Conservation (phyloP, 768 basidiomycete species). For the Suillus alpinus region DNA sequence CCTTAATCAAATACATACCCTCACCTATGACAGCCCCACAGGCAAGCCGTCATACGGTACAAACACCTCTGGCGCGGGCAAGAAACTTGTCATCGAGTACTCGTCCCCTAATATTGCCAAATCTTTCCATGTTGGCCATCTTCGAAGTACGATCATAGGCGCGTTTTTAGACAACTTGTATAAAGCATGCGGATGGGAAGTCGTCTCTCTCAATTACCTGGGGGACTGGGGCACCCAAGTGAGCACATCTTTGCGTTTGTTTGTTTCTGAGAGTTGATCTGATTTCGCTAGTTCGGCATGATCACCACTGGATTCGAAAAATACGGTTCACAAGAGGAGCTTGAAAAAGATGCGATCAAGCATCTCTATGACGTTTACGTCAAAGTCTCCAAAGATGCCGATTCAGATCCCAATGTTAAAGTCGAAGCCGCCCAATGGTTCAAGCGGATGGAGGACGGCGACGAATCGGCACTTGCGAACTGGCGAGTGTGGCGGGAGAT, state of each 20-base stretch:
- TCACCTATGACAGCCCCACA: slow-evolving; percentile 61
- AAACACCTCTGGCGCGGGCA: slow-evolving; percentile 73
- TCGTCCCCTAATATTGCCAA: slow-evolving; percentile 98
- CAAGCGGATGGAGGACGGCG: slow-evolving; percentile 93
- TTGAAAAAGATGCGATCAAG: slow-evolving; percentile 88
- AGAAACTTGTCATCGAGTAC: slow-evolving; percentile 86
- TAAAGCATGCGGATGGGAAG: slow-evolving; percentile 90
- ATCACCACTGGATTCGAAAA: slow-evolving; percentile 90
- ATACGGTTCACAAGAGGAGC: slow-evolving; percentile 82
- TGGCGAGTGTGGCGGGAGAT: slow-evolving; percentile 94
- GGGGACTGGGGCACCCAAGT: slow-evolving; percentile 99
- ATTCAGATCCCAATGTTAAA: slow-evolving; percentile 68
- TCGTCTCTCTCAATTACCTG: slow-evolving; percentile 89
- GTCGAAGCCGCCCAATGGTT: slow-evolving; percentile 82
- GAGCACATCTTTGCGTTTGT: slow-evolving; percentile 15
- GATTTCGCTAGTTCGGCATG: slow-evolving; percentile 63
- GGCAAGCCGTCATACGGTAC: slow-evolving; percentile 76
- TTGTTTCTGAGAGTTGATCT: neutral
- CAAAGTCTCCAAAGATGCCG: slow-evolving; percentile 86
- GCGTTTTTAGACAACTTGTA: slow-evolving; percentile 90
- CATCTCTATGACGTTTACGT: slow-evolving; percentile 95
- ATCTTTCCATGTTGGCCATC: slow-evolving; percentile 95
- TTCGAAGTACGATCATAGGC: slow-evolving; percentile 99
- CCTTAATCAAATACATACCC: slow-evolving; percentile 70
- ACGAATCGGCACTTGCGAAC: slow-evolving; percentile 76